phyloP scores from a whole-genome alignment of 306 rosid species.

The Begonia peltatifolia region DNA sequence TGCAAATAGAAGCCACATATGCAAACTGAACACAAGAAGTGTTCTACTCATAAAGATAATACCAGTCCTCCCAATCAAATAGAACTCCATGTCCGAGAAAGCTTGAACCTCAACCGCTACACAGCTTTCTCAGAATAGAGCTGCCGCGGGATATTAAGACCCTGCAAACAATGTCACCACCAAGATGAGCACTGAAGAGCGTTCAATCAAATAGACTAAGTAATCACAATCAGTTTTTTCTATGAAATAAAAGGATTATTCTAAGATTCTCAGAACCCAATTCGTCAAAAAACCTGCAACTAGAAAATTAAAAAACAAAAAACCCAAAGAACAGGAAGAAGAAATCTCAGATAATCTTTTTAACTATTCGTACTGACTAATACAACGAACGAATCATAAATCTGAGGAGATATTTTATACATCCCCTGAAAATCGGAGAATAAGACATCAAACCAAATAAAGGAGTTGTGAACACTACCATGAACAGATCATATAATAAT shows the following conservation, averaged over 20 bases:
- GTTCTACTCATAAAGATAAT: conserved; percentile 12
- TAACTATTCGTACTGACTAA: too few relatives aligned
- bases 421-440: conserved; percentile 13
- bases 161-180: conserved; percentile 10
- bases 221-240: too few relatives aligned
- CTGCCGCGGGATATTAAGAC: conserved; percentile 12
- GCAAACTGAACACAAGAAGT: conserved; percentile 22
- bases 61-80: conserved; percentile 11
- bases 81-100: conserved; percentile 23
- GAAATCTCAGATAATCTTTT: too few relatives aligned
- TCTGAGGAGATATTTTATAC: neutral
- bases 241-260: too few relatives aligned
- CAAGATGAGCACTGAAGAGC: too few relatives aligned
- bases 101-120: conserved; percentile 8
- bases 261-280: too few relatives aligned
- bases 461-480: conserved; percentile 1
- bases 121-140: conserved; percentile 5
- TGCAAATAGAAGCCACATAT: conserved; percentile 31
- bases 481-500: too few relatives aligned
- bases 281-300: too few relatives aligned
- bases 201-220: too few relatives aligned
- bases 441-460: conserved; percentile 13
- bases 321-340: too few relatives aligned
- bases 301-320: too few relatives aligned
- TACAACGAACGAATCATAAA: too few relatives aligned